Evolutionary conservation across 495 filamentous ascomycete species (phyloP), one percentile per base, ranked within the genome.

Genomic region (Extremus antarcticus): DNA sequence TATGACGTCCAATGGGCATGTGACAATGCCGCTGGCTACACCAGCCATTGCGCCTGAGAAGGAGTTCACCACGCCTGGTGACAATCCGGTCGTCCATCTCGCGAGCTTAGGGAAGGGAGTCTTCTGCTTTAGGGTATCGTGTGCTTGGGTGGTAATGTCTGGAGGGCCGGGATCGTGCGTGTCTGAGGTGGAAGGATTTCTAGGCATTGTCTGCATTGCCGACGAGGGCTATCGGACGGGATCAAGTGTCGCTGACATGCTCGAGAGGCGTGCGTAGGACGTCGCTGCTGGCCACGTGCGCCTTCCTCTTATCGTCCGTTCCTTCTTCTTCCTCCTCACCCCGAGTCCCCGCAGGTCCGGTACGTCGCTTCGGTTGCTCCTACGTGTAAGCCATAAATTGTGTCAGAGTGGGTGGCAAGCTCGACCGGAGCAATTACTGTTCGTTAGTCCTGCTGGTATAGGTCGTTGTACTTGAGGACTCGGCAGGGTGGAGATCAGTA

Each of bases 1-100:
- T 65, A 99, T 97, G 50, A 99, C 92, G 76, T 99, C 92, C 51
- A 99, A 80, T 19, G 92, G 92, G 66, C 92, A 99, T 43, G 92
- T 97, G 59, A 96, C 88, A 40, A 97, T 79, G 8, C 92, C 92
- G 3, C 90, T 94, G 3, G 86, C 86, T 57, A 95, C 85, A 51
- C 92, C 92, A 49, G 90, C 91, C 38, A 84, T 75, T 10, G 88
- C 94, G 43, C 92, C 92, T 38, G 88, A 81, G 41, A 96, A 74
- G 43, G 87, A 77, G 64, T 81, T 74, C 29, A 86, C 70, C 48
- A 70, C 76, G 17, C 68, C 68, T 32, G 73, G 70, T 15, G 82
- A 79, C 3, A 82, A 58, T 19, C 59, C 63, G 51, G 76, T 74
- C 19, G 74, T 73, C 55, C 71, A 70, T 38, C 74, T 64, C 54